Conservation (phyloP, 2,329 filamentous ascomycete genomes). For the Torrubiella hemipterigena region DNA sequence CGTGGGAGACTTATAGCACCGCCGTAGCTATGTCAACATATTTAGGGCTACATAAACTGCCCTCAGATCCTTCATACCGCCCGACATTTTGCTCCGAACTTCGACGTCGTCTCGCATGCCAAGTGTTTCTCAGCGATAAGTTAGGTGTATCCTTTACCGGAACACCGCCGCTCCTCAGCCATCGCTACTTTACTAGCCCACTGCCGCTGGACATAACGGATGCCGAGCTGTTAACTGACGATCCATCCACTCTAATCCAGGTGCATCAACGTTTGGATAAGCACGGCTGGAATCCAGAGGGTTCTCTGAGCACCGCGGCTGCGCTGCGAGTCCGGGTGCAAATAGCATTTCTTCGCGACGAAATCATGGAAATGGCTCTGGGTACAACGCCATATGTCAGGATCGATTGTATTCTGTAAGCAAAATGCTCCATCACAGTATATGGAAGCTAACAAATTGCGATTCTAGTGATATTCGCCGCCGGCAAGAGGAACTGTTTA, state of each 20-base stretch:
- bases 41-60: slow-evolving; percentile 6
- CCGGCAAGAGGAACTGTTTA: slow-evolving; percentile 30
- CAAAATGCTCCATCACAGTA: slow-evolving; percentile 24
- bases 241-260: slow-evolving; percentile 11
- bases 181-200: slow-evolving; percentile 22
- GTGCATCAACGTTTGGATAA: too few relatives aligned
- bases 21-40: slow-evolving; percentile 6
- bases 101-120: slow-evolving; percentile 1
- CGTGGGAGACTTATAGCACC: slow-evolving; percentile 6
- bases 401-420: too few relatives aligned
- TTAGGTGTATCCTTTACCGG: slow-evolving; percentile 4
- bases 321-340: slow-evolving; percentile 13
- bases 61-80: slow-evolving; percentile 1
- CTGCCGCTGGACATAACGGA: slow-evolving; percentile 26
- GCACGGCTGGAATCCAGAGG: slow-evolving; percentile 23
- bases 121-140: slow-evolving; percentile 2
- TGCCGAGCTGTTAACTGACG: slow-evolving; percentile 19
- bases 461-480: slow-evolving; percentile 29
- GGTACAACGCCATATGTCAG: slow-evolving; percentile 11
- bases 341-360: slow-evolving; percentile 13
- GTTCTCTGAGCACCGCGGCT: slow-evolving; percentile 17
- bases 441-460: slow-evolving; percentile 36
- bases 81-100: slow-evolving; percentile 6
- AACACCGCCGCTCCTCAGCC: slow-evolving; percentile 14
- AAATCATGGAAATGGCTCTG: slow-evolving; percentile 16